These are phyloP conservation scores for Tylopilus subfusipes DNA, from an alignment of 768 basidiomycete species.

Conservation along the genomic window DNA sequence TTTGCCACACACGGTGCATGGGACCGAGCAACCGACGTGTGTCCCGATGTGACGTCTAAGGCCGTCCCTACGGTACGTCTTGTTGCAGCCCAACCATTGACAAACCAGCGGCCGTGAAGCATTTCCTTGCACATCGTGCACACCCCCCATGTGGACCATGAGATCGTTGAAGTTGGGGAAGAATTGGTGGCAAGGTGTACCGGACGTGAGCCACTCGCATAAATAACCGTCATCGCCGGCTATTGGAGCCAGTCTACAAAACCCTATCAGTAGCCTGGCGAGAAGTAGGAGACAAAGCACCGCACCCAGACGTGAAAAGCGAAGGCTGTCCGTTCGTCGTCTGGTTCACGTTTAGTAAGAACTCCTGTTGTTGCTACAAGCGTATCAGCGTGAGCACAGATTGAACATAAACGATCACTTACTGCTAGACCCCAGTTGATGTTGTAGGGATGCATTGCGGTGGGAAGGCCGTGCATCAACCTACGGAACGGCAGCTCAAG, in stretches of 20 bases:
- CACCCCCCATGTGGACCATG: not conserved
- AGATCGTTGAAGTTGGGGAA: constrained; percentile 1
- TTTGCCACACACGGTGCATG: not conserved
- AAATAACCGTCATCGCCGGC: not conserved
- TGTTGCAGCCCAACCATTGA: constrained; percentile 6
- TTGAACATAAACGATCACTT: not conserved
- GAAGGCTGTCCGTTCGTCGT: not conserved
- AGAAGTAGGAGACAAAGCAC: not conserved
- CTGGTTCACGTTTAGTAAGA: not conserved
- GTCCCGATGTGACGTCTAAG: constrained; percentile 5
- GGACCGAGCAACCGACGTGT: not conserved
- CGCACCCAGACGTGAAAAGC: not conserved
- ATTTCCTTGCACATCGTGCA: constrained; percentile 1
- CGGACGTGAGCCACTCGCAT: constrained; percentile 8
- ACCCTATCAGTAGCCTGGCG: not conserved
- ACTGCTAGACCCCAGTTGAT: constrained; percentile 4
- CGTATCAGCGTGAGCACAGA: not conserved
- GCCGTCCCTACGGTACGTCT: not conserved
- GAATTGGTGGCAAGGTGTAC: not conserved
- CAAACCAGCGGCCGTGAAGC: not conserved
- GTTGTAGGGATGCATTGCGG: not conserved
- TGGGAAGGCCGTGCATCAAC: not conserved
- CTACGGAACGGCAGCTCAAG: not conserved
- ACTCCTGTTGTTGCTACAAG: constrained; percentile 1
- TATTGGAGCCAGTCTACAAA: not conserved